A percentile compares a stretch with the other conserved stretches of the same genome.
These are phyloP conservation scores for Ceratonia siliqua DNA, from an alignment of 306 rosid genomes.

Conservation along the genomic window DNA sequence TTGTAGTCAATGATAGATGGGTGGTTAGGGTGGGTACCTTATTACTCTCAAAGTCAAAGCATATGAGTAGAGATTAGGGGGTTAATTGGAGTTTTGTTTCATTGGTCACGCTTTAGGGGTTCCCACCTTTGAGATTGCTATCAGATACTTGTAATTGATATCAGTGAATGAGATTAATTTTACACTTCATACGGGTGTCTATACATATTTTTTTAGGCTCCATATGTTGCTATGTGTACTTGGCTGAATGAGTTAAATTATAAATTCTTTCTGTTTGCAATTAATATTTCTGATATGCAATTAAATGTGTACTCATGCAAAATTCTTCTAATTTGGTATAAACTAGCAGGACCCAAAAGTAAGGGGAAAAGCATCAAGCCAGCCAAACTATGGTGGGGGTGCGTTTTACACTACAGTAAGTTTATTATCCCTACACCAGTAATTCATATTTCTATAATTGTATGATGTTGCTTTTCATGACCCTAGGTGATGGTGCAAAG, in stretches of 20 bases:
- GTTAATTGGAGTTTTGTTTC: neutral
- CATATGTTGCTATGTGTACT: neutral
- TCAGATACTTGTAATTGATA: neutral
- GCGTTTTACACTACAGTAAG: constrained; percentile 49
- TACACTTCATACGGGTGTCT: neutral
- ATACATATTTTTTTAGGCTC: neutral
- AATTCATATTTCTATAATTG: neutral
- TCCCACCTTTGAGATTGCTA: neutral
- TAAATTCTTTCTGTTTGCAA: neutral
- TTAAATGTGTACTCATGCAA: constrained; percentile 1
- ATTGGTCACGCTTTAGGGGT: neutral
- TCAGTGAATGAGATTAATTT: neutral
- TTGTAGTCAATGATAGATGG: neutral
- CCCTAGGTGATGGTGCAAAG: neutral
- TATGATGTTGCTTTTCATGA: neutral
- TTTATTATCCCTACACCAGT: neutral
- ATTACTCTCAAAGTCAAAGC: neutral
- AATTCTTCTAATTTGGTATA: constrained; percentile 10
- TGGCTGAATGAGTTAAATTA: neutral
- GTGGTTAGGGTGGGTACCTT: no score
- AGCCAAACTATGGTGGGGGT: constrained; percentile 54
- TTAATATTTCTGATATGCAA: neutral
- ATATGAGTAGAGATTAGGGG: neutral
- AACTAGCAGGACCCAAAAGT: constrained; percentile 45
- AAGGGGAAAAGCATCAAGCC: constrained; percentile 44